phyloP scores from a whole-genome alignment of 208 protist genomes.

The Crithidia thermophila region DNA sequence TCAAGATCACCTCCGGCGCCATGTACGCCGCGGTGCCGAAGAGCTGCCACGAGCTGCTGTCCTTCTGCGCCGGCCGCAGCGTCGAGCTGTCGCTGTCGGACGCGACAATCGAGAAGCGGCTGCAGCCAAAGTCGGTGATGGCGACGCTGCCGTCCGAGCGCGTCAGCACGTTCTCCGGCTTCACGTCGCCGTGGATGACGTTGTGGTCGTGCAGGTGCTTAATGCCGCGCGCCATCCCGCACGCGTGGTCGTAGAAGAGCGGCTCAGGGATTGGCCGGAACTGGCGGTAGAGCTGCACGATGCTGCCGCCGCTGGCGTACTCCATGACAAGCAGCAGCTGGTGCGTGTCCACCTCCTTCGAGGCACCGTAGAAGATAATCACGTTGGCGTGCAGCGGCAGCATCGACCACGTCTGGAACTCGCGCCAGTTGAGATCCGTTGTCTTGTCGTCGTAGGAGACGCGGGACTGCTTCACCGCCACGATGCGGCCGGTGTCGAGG shows the following conservation, averaged over 20 bases:
- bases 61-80: background rate
- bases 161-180: conserved; percentile 76
- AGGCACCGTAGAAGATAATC: conserved; percentile 66
- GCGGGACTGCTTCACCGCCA: conserved; percentile 74
- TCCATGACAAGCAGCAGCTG: conserved; percentile 70
- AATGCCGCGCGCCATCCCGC: conserved; percentile 59
- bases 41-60: conserved; percentile 25
- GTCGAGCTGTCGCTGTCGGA: conserved; percentile 18
- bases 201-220: conserved; percentile 77
- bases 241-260: conserved; percentile 52
- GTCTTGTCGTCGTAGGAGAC: conserved; percentile 42
- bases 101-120: conserved; percentile 34
- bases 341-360: conserved; percentile 57
- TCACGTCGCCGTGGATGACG: conserved; percentile 77
- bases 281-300: conserved; percentile 50
- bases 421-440: conserved; percentile 50
- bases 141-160: conserved; percentile 69
- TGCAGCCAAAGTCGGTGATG: conserved; percentile 77
- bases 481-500: conserved; percentile 57
- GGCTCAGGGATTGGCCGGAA: conserved; percentile 58
- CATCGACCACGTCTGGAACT: conserved; percentile 68
- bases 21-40: conserved; percentile 73
- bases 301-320: conserved; percentile 68
- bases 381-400: conserved; percentile 64
- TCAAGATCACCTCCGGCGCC: conserved; percentile 66